phyloP scores from a whole-genome alignment of 2,329 filamentous ascomycete species.

The Penicillium sclerotigenum region DNA sequence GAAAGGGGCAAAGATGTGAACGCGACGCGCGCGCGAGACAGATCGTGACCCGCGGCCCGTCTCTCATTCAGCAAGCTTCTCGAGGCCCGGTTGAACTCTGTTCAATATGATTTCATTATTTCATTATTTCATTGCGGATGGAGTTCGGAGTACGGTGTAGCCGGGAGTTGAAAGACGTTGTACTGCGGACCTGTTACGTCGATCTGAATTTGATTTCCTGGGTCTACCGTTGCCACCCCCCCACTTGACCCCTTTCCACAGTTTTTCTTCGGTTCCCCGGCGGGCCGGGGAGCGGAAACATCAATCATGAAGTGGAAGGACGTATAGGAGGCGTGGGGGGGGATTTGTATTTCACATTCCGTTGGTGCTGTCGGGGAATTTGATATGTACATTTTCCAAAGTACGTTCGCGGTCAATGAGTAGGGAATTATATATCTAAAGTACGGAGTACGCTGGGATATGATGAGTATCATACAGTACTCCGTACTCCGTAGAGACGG shows the following conservation, averaged over 20 bases:
- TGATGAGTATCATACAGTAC: conserved; percentile 3
- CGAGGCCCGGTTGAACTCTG: neutral
- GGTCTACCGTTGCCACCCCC: neutral
- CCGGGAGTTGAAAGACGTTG: neutral
- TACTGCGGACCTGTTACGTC: conserved; percentile 11
- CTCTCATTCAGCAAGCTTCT: neutral
- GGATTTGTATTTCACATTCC: neutral
- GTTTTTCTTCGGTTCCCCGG: conserved; percentile 9
- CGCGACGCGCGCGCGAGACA: conserved; percentile 8
- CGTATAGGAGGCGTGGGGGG: neutral
- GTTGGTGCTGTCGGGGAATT: neutral
- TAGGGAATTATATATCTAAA: neutral
- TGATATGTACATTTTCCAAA: neutral
- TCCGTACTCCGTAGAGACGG: neutral
- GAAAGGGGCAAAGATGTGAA: conserved; percentile 1
- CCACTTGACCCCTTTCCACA: neutral
- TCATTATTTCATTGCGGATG: no score
- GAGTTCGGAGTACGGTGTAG: neutral
- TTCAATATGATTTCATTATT: neutral
- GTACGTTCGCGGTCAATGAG: neutral
- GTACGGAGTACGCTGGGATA: neutral
- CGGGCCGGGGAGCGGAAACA: conserved; percentile 10
- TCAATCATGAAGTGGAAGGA: conserved; percentile 5
- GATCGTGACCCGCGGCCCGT: conserved; percentile 12
- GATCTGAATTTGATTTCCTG: conserved; percentile 3